Evolutionary conservation across 1,139 yeast genomes (phyloP).

Genomic region (Suhomyces maxii): DNA sequence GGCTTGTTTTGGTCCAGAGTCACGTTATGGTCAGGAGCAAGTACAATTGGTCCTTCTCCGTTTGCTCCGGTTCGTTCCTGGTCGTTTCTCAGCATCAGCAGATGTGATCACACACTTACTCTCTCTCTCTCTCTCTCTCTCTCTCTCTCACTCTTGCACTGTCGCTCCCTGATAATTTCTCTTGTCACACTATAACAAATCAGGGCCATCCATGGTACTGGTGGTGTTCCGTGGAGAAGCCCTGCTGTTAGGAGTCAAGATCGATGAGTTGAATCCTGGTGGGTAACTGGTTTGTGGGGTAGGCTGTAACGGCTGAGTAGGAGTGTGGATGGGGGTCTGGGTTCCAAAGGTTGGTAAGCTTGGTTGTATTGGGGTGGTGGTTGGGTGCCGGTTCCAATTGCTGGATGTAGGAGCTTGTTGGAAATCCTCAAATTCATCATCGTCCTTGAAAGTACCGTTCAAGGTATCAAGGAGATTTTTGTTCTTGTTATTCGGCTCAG

Average conservation of each 20-base stretch:
- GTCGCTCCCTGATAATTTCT: too few species aligned
- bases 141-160: too few species aligned
- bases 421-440: conserved; percentile 35
- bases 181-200: neutral
- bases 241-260: conserved; percentile 16
- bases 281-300: conserved; percentile 19
- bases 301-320: neutral
- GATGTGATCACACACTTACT: too few species aligned
- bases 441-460: conserved; percentile 19
- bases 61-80: too few species aligned
- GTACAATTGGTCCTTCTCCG: too few species aligned
- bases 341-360: too few species aligned
- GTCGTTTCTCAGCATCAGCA: too few species aligned
- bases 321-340: neutral
- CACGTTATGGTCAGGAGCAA: too few species aligned
- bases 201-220: neutral
- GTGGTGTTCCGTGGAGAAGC: neutral
- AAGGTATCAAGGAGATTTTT: conserved; percentile 18
- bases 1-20: too few species aligned
- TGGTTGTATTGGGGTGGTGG: conserved; percentile 1
- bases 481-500: conserved; percentile 13
- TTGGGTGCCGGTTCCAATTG: conserved; percentile 19
- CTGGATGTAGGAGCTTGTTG: conserved; percentile 23
- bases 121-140: too few species aligned
- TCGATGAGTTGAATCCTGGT: conserved; percentile 29